A percentile compares a stretch with the other conserved stretches of the same genome.
Evolutionary conservation across 306 rosid species (phyloP).

Genomic region (Clitoria ternatea): DNA sequence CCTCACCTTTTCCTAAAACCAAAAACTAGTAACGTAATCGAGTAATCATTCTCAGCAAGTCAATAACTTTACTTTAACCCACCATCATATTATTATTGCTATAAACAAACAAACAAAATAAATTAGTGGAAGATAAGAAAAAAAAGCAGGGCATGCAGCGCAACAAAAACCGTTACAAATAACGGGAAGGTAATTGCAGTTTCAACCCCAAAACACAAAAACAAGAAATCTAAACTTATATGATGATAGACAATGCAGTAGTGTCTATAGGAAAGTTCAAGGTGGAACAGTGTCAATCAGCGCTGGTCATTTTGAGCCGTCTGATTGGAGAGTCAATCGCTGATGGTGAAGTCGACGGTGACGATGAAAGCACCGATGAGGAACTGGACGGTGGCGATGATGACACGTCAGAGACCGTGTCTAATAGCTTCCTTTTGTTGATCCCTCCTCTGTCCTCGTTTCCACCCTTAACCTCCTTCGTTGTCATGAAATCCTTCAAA

Average conservation of each 20-base stretch:
- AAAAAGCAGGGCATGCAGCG: too few relatives aligned
- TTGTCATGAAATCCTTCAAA: constrained; percentile 55
- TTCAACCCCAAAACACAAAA: constrained; percentile 7
- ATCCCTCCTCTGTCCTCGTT: constrained; percentile 2
- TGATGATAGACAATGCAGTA: neutral
- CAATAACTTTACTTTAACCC: constrained; percentile 7
- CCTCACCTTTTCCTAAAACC: neutral
- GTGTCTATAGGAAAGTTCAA: neutral
- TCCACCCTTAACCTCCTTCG: constrained; percentile 34
- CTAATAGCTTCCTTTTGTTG: constrained; percentile 59
- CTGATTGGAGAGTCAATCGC: constrained; percentile 52
- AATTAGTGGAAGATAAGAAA: constrained; percentile 2
- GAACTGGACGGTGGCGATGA: constrained; percentile 54
- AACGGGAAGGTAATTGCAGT: constrained; percentile 57
- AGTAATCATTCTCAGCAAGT: constrained; percentile 25
- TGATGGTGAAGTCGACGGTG: constrained; percentile 35
- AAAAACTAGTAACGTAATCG: neutral
- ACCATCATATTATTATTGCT: constrained; percentile 25
- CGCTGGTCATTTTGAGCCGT: constrained; percentile 61
- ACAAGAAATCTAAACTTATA: neutral
- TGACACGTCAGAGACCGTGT: constrained; percentile 38
- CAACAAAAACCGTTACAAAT: constrained; percentile 48
- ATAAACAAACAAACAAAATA: constrained; percentile 36
- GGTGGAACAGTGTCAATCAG: constrained; percentile 29
- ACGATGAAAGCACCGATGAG: constrained; percentile 22